Base-by-base conservation (phyloP, 495 filamentous ascomycete genomes). In the Penicillium diatomitis region DNA sequence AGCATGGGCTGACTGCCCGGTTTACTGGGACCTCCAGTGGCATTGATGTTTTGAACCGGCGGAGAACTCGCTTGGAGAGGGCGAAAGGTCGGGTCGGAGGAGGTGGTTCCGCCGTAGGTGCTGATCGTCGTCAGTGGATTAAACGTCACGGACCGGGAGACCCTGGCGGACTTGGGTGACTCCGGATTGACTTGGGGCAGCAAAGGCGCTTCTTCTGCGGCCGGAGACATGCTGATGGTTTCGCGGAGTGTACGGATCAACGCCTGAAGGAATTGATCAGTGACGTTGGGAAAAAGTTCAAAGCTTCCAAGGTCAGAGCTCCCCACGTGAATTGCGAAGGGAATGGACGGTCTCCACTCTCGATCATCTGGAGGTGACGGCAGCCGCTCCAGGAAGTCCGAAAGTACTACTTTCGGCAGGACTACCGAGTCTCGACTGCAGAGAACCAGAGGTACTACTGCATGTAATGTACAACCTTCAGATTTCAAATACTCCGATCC, bases 111-210 rank as follows among this genome's bases (percentile, higher is more conserved):
- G 52, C 74, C 72, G 58, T 75, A 71, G 37, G 77, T 73, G 41
- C 74, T 77, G 46, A 87, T 73, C 36, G 77, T 80, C 33, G 84
- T 69, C 45, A 80, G 69, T 29, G 80, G 83, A 61, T 82, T 85
- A 69, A 88, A 88, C 3, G 84, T 85, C 37, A 88, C 84, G 47
- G 73, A 85, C 52, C 83, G 77, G 37, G 72, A 63, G 27, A 64
- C 55, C 40, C 68, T 71, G 55, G 50, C 63, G 34, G 67, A 52
- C 60, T 64, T 61, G 52, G 67, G 69, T 68, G 70, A 70, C 57
- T 65, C 46, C 40, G 68, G 45, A 32, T 60, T 56, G 34, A 66
- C 62, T 39, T 73, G 61, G 45, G 72, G 69, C 43, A 79, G 62
- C 32, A 78, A 66, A 31, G 74, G 70, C 5, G 75, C 64, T 36